phyloP scores from a whole-genome alignment of 2,329 filamentous ascomycete genomes.

The Beauveria pseudobassiana region DNA sequence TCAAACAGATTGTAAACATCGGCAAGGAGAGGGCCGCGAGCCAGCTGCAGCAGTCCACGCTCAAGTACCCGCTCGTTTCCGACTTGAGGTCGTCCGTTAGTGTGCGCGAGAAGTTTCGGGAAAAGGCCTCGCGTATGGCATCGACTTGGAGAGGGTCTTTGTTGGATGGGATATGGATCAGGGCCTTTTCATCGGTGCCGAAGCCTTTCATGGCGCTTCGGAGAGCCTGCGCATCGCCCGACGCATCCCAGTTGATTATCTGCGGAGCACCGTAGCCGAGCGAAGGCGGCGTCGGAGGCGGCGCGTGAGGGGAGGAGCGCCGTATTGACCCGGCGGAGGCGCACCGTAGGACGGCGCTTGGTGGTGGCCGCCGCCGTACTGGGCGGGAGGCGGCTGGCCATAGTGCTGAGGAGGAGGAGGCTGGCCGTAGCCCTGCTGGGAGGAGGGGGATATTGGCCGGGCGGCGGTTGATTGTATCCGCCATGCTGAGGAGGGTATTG shows the following conservation, averaged over 20 bases:
- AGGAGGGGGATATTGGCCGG: conserved; percentile 20
- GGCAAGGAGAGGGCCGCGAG: conserved; percentile 69
- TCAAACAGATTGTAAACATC: conserved; percentile 66
- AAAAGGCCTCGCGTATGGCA: conserved; percentile 59
- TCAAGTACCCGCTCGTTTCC: conserved; percentile 67
- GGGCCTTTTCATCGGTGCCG: conserved; percentile 73
- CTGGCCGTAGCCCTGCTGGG: conserved; percentile 20
- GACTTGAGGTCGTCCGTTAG: conserved; percentile 68
- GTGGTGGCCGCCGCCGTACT: conserved; percentile 19
- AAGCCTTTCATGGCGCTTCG: conserved; percentile 88
- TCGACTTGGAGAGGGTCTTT: conserved; percentile 75
- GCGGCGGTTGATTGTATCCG: conserved; percentile 21
- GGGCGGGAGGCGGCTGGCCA: conserved; percentile 22
- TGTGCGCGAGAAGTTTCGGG: conserved; percentile 55
- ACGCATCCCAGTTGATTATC: conserved; percentile 61
- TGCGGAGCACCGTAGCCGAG: conserved; percentile 69
- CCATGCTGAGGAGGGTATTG: conserved; percentile 28
- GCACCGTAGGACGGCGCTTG: conserved; percentile 11
- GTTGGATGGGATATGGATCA: conserved; percentile 63
- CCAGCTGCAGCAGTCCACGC: conserved; percentile 65
- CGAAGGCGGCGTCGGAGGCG: conserved; percentile 56
- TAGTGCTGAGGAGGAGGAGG: conserved; percentile 19
- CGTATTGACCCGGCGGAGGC: conserved; percentile 30
- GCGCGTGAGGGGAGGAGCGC: conserved; percentile 32
- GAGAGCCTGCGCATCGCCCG: conserved; percentile 60